Base-by-base conservation (phyloP, 192 early-diverging fungal species). In the Phycomyces nitens region DNA sequence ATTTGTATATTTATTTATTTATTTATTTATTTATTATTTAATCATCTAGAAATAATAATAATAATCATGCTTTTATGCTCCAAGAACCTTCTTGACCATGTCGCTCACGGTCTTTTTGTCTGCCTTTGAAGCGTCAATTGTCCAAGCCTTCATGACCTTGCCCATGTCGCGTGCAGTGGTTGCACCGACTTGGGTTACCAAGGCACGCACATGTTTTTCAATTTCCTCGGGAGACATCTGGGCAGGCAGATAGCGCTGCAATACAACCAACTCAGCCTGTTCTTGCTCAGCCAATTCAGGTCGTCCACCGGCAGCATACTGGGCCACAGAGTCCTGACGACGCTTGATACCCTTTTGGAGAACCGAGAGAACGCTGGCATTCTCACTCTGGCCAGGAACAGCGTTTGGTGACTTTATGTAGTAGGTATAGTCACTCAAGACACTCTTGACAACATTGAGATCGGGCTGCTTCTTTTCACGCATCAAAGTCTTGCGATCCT, bases 311-410 rank as follows among this genome's bases (percentile, higher is more conserved):
- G 69, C 75, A 29, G 72, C 60, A 72, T 85, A 98, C 70, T 78
- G 78, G 57, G 70, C 53, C 29, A 88, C 78, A 20, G 95, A 87
- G 24, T 95, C 95, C 53, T 85, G 71, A 8, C 94, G 86, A 50
- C 85, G 87, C 78, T 94, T 94, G 53, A 95, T 86, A 3, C 89
- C 86, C 24, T 84, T 82, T 65, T 92, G 91, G 50, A 97, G 82
- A 22, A 94, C 64, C 0, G 73, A 65, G 24, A 85, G 76, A 43
- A 95, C 77, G 20, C 80, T 80, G 11, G 77, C 74, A 60, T 90
- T 86, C 0, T 84, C 80, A 26, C 79, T 80, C 52, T 79, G 49
- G 52, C 69, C 60, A 53, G 59, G 22, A 39, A 64, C 68, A 29
- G 75, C 56, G 42, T 62, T 56, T 38, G 67, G 73, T 40, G 80